A percentile compares a stretch with the other conserved stretches of the same genome.
Evolutionary conservation across 495 filamentous ascomycete genomes (phyloP).

Genomic region (Pseudoneurospora amorphoporcata): DNA sequence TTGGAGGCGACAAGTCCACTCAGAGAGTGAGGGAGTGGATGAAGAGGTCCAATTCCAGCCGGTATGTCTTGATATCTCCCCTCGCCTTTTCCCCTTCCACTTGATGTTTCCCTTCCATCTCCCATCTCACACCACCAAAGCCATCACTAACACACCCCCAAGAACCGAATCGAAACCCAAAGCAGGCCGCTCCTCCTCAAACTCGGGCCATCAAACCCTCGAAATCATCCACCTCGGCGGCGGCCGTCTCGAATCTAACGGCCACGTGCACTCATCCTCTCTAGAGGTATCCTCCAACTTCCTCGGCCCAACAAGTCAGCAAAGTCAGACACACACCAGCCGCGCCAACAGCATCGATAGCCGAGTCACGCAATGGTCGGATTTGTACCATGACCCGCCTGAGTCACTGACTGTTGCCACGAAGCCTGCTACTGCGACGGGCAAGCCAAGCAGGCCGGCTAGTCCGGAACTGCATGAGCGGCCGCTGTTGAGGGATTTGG

Average conservation of each 20-base stretch:
- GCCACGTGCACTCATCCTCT: background rate
- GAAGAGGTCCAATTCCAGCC: constrained; percentile 16
- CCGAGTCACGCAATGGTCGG: constrained; percentile 26
- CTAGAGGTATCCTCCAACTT: constrained; percentile 2
- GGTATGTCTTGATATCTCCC: constrained; percentile 4
- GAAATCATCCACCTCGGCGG: constrained; percentile 27
- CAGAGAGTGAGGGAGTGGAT: constrained; percentile 18
- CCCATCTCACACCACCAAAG: background rate
- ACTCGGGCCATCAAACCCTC: constrained; percentile 2
- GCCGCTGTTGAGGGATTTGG: background rate
- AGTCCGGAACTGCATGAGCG: background rate
- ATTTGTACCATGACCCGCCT: constrained; percentile 12
- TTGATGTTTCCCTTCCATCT: background rate
- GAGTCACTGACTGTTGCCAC: background rate
- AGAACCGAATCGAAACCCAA: background rate
- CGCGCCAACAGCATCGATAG: constrained; percentile 13
- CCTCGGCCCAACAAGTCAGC: background rate
- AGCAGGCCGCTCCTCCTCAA: background rate
- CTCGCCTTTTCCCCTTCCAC: background rate
- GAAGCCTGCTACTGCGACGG: background rate
- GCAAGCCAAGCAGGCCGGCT: background rate
- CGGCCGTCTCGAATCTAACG: constrained; percentile 10
- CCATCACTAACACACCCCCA: background rate
- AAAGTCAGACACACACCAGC: background rate
- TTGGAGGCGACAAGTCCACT: constrained; percentile 8